phyloP scores from a whole-genome alignment of 176 grass and related monocot genomes.

The Pharus latifolius region DNA sequence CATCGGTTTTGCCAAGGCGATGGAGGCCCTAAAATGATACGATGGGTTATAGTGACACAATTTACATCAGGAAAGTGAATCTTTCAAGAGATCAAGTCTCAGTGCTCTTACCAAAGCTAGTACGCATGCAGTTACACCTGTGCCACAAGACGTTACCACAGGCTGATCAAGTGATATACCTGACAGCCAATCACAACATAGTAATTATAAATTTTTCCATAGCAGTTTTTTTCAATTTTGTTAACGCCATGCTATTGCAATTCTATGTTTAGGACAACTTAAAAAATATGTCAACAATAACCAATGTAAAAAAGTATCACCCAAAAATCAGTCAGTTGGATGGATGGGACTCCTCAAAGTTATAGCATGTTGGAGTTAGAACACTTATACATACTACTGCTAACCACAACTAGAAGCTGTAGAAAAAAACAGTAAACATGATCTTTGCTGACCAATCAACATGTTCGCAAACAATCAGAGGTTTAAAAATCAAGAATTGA shows the following conservation, averaged over 20 bases:
- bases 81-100: neutral
- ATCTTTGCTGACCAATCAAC: too few relatives aligned
- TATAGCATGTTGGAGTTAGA: too few relatives aligned
- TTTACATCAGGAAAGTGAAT: neutral
- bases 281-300: neutral
- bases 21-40: conserved; percentile 53
- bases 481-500: too few relatives aligned
- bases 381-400: too few relatives aligned
- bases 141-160: conserved; percentile 67
- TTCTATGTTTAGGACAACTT: neutral
- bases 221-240: neutral
- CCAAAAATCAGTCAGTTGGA: neutral
- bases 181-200: conserved; percentile 20
- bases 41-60: neutral
- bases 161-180: conserved; percentile 76
- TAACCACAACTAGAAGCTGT: too few relatives aligned
- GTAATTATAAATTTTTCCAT: neutral
- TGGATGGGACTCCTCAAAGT: neutral
- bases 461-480: too few relatives aligned
- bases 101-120: conserved; percentile 56
- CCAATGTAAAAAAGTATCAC: neutral
- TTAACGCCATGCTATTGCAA: neutral
- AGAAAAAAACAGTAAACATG: too few relatives aligned
- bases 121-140: conserved; percentile 92
- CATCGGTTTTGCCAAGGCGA: conserved; percentile 62